Evolutionary conservation across 106 monocot species (phyloP).

Genomic region (Phalaenopsis aphrodite): DNA sequence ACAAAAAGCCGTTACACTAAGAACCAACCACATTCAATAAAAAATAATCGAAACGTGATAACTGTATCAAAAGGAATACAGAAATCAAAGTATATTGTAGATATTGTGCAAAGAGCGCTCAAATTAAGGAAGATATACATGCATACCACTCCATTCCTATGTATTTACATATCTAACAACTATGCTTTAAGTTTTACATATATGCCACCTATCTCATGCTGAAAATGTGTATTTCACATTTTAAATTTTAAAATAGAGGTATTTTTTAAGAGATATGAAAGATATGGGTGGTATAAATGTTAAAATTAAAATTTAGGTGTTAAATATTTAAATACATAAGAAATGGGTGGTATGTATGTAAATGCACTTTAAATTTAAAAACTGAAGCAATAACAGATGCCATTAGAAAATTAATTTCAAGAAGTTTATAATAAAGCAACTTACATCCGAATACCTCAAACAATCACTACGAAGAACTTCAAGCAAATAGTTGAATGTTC

Average conservation of each 20-base stretch:
- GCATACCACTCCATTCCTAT: too few species aligned
- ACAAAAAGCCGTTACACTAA: not conserved
- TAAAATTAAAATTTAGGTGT: too few species aligned
- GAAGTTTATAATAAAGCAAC: constrained; percentile 3
- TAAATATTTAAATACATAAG: too few species aligned
- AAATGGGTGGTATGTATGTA: too few species aligned
- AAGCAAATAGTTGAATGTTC: constrained; percentile 51
- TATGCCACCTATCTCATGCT: too few species aligned
- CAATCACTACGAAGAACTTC: constrained; percentile 49
- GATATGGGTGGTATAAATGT: too few species aligned
- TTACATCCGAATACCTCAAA: constrained; percentile 74
- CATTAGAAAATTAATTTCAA: not conserved
- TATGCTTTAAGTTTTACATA: too few species aligned
- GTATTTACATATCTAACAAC: too few species aligned
- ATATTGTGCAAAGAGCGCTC: not conserved
- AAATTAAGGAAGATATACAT: too few species aligned
- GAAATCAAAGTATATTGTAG: not conserved
- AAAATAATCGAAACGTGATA: not conserved
- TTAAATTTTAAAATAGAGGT: too few species aligned
- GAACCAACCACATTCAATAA: not conserved
- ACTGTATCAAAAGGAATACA: not conserved
- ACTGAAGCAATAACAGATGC: not conserved
- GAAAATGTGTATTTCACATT: too few species aligned
- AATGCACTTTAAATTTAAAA: not conserved
- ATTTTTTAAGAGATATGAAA: too few species aligned